A percentile compares a stretch with the other conserved stretches of the same genome.
Evolutionary conservation across 2,329 filamentous ascomycete genomes (phyloP).

Genomic region (Lachnellula subtilissima): DNA sequence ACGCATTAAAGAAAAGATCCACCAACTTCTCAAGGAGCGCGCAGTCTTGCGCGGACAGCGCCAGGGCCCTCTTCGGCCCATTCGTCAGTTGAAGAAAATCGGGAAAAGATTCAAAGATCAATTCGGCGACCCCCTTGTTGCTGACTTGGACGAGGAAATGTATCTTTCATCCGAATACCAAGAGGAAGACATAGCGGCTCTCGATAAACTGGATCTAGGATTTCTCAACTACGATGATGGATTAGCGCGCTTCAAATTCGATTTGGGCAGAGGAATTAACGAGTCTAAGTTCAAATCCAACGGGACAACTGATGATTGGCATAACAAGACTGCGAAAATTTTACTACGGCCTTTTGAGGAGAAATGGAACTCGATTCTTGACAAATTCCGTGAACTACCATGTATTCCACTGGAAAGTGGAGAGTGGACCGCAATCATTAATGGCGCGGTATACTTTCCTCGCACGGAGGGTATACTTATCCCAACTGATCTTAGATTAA

Average conservation of each 20-base stretch:
- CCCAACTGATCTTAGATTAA: constrained; percentile 15
- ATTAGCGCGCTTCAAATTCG: background rate
- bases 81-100: constrained; percentile 1
- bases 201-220: background rate
- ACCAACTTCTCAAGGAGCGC: background rate
- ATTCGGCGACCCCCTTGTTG: constrained; percentile 4
- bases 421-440: constrained; percentile 6
- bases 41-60: constrained; percentile 1
- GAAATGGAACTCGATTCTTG: background rate
- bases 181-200: background rate
- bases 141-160: constrained; percentile 5
- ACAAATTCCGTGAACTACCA: background rate
- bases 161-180: constrained; percentile 6
- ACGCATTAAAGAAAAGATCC: constrained; percentile 3
- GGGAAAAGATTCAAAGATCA: constrained; percentile 1
- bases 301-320: constrained; percentile 5
- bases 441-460: constrained; percentile 12
- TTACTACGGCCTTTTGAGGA: constrained; percentile 4
- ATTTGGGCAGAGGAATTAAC: background rate
- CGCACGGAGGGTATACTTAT: constrained; percentile 7
- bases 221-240: no score
- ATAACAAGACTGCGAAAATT: no score
- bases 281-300: constrained; percentile 6
- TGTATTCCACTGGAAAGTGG: constrained; percentile 10
- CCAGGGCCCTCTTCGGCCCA: constrained; percentile 1